Percentiles rank a stretch among this genome's conserved stretches.
Conservation (phyloP, 805 yeast genomes). For the Lipomyces sp. region DNA sequence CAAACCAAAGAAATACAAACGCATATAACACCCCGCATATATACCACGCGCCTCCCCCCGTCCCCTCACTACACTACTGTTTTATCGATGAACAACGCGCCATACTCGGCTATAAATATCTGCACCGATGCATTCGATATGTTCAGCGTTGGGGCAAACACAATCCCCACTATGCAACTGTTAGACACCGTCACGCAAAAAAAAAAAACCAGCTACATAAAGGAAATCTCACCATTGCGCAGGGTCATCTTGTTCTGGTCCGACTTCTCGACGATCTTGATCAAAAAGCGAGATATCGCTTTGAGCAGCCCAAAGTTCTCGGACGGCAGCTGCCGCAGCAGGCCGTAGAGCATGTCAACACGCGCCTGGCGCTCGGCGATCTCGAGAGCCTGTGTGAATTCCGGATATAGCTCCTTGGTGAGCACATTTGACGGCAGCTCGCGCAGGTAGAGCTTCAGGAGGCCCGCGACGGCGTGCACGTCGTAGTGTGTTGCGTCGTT, state of each 20-base stretch:
- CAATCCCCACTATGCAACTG: constrained; percentile 51
- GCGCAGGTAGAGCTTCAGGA: constrained; percentile 76
- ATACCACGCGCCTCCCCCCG: too few species aligned
- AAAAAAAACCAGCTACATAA: not conserved
- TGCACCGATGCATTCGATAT: constrained; percentile 60
- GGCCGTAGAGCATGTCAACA: constrained; percentile 34
- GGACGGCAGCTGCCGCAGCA: constrained; percentile 46
- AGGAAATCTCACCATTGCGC: constrained; percentile 46
- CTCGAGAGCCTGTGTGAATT: constrained; percentile 42
- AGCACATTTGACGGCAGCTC: constrained; percentile 70
- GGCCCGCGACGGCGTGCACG: constrained; percentile 82
- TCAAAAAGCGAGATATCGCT: constrained; percentile 64
- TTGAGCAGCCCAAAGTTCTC: constrained; percentile 59
- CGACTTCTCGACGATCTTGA: constrained; percentile 58
- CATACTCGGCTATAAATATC: constrained; percentile 59
- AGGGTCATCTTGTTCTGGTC: constrained; percentile 78
- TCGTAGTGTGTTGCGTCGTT: constrained; percentile 44
- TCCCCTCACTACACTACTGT: too few species aligned
- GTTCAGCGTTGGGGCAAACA: constrained; percentile 75
- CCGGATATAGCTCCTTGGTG: constrained; percentile 48
- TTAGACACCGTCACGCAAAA: not conserved
- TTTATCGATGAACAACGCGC: constrained; percentile 56
- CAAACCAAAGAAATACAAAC: too few species aligned
- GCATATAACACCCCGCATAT: too few species aligned
- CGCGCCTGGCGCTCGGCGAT: constrained; percentile 32